Conservation (phyloP, 2,329 filamentous ascomycete genomes). For the Colletotrichum sp. region DNA sequence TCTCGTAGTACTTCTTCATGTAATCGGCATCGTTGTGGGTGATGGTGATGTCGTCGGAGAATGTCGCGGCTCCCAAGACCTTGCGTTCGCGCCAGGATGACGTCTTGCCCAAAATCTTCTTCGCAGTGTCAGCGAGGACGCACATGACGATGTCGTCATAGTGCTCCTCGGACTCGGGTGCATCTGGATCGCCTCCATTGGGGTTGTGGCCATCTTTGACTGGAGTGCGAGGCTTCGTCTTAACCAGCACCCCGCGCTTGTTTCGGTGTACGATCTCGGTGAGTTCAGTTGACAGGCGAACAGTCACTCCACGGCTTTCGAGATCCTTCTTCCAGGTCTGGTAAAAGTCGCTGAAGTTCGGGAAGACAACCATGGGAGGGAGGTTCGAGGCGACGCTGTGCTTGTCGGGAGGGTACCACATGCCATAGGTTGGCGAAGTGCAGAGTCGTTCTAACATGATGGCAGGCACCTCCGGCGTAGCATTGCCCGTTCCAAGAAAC, state of each 20-base stretch:
- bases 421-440: slow-evolving; percentile 54
- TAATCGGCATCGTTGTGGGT: slow-evolving; percentile 69
- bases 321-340: slow-evolving; percentile 60
- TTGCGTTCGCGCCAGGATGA: slow-evolving; percentile 63
- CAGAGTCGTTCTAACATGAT: slow-evolving; percentile 66
- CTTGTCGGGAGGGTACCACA: slow-evolving; percentile 57
- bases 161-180: slow-evolving; percentile 56
- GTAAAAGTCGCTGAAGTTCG: slow-evolving; percentile 63
- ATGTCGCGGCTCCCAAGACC: slow-evolving; percentile 70
- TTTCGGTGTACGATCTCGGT: slow-evolving; percentile 54
- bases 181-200: slow-evolving; percentile 47
- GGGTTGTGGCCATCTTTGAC: slow-evolving; percentile 34
- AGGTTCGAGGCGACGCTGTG: slow-evolving; percentile 55
- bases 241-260: slow-evolving; percentile 56
- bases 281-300: slow-evolving; percentile 61
- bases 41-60: slow-evolving; percentile 70
- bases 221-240: slow-evolving; percentile 41
- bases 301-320: slow-evolving; percentile 55
- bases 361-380: slow-evolving; percentile 67
- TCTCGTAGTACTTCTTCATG: slow-evolving; percentile 71
- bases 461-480: slow-evolving; percentile 69
- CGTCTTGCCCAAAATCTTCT: slow-evolving; percentile 59
- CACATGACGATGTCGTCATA: slow-evolving; percentile 71
- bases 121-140: slow-evolving; percentile 64
- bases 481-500: slow-evolving; percentile 74